Evolutionary conservation across 306 rosid genomes (phyloP), one percentile per base, ranked within the genome.

Genomic region (Quillaja saponaria): DNA sequence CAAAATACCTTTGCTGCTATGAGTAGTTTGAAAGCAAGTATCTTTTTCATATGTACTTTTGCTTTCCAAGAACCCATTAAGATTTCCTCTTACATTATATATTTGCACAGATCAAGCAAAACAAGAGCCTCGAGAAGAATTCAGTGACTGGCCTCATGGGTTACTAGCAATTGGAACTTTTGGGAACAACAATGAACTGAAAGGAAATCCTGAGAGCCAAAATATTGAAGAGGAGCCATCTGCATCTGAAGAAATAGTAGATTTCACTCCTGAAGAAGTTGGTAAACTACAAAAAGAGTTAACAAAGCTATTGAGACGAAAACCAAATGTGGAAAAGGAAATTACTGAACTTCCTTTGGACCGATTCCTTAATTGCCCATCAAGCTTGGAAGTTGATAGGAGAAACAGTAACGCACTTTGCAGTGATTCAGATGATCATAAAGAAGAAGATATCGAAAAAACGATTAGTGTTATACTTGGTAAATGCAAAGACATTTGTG

Each of bases 341-440:
- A 79, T 76, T 10, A 76, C 87, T 34, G 98, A 86, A 69, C 97
- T 94, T 64, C 99, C 99, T 3, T 68, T 94, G 71, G 96, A 94
- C 60, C 87, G 97, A 76, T 94, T 94, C 71, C 89, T 94, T 42
- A 94, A 94, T 42, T 94, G 96, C 73, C 99, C 99, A 4, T 94
- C 99, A 49, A 94, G 94, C 79, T 75, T 94, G 84, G 97, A 94
- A 77, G 95, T 94, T 6, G 96, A 89, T 69, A 69, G 95, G 66
- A 81, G 95, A 73, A 81, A 76, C 55, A 89, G 97, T 61, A 89
- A 74, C 41, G 78, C 81, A 0, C 79, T 86, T 58, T 75, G 76
- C 78, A 76, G 55, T 15, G 80, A 78, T 48, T 69, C 85, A 13
- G 88, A 67, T 42, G 81, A 76, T n/a, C n/a, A n/a, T 37, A 80